phyloP scores from a whole-genome alignment of 192 early-diverging fungal genomes.

The Gonapodya sp. region DNA sequence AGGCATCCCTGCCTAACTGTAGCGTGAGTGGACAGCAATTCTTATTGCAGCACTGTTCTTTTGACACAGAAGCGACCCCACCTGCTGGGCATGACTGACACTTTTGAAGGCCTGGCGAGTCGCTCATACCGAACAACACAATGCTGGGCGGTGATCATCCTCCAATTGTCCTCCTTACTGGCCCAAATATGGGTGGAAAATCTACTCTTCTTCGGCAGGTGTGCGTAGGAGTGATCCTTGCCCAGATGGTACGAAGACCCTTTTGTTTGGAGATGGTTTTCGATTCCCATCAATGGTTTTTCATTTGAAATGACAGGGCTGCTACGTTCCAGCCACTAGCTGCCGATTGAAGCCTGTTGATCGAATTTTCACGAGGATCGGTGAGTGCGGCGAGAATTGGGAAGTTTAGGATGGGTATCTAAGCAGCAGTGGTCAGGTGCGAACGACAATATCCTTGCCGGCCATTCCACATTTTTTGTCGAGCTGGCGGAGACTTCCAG shows the following conservation, averaged over 20 bases:
- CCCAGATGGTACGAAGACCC: background rate
- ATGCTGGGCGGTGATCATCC: slow-evolving; percentile 50
- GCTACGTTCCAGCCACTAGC: slow-evolving; percentile 77
- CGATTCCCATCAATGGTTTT: background rate
- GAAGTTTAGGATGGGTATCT: slow-evolving; percentile 16
- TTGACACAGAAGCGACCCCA: background rate
- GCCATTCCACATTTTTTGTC: slow-evolving; percentile 94
- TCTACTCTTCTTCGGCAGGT: slow-evolving; percentile 89
- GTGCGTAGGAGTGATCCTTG: slow-evolving; percentile 10
- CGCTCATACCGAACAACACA: slow-evolving; percentile 89
- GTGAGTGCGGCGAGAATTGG: background rate
- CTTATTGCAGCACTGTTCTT: background rate
- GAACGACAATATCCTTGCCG: slow-evolving; percentile 90
- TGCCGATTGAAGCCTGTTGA: slow-evolving; percentile 75
- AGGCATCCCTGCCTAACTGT: slow-evolving; percentile 84
- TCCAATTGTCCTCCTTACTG: slow-evolving; percentile 84
- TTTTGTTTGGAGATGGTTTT: background rate
- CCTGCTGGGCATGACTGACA: background rate
- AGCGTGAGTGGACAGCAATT: slow-evolving; percentile 27
- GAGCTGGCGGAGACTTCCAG: slow-evolving; percentile 89
- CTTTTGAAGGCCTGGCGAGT: background rate
- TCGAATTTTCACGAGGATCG: slow-evolving; percentile 93
- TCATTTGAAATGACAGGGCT: slow-evolving; percentile 81
- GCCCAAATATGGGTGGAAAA: slow-evolving; percentile 99
- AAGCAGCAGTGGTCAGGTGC: slow-evolving; percentile 28